Conservation (phyloP, 805 yeast species). For the Kodamaea jinghongensis region DNA sequence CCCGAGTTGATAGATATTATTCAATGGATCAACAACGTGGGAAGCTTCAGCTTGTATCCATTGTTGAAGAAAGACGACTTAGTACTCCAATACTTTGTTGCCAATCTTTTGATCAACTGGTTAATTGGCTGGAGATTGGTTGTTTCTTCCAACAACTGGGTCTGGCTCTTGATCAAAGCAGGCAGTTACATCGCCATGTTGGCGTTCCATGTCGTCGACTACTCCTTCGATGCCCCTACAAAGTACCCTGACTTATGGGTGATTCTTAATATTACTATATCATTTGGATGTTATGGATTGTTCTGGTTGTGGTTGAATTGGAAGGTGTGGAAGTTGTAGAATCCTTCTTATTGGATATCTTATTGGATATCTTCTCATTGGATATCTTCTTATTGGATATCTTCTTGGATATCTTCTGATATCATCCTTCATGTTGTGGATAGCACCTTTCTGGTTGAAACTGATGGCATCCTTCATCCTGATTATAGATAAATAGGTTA, state of each 20-base stretch:
- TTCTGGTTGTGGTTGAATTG: conserved; percentile 82
- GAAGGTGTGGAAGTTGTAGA: conserved; percentile 7
- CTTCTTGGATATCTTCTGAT: too few species aligned
- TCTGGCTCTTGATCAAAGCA: conserved; percentile 26
- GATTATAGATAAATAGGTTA: too few species aligned
- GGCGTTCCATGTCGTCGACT: conserved; percentile 54
- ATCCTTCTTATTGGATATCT: too few species aligned
- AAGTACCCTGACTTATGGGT: conserved; percentile 85
- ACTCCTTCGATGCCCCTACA: conserved; percentile 48
- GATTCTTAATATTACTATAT: conserved; percentile 65
- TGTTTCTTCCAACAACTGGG: conserved; percentile 14
- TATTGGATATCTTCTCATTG: too few species aligned
- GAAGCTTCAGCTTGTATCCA: conserved; percentile 87
- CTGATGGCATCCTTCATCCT: too few species aligned
- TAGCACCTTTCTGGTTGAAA: too few species aligned
- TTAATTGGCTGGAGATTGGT: conserved; percentile 47
- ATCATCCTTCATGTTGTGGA: too few species aligned
- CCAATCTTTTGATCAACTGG: conserved; percentile 68
- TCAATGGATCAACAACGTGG: conserved; percentile 84
- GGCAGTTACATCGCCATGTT: conserved; percentile 43
- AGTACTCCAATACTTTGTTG: conserved; percentile 64
- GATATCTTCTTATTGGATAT: too few species aligned
- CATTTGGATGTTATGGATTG: conserved; percentile 69
- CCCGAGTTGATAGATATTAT: conserved; percentile 66
- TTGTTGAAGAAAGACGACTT: conserved; percentile 68